Evolutionary conservation across 257 asterid genomes (phyloP), one percentile per base, ranked within the genome.

Genomic region (Solanum medicagineum): DNA sequence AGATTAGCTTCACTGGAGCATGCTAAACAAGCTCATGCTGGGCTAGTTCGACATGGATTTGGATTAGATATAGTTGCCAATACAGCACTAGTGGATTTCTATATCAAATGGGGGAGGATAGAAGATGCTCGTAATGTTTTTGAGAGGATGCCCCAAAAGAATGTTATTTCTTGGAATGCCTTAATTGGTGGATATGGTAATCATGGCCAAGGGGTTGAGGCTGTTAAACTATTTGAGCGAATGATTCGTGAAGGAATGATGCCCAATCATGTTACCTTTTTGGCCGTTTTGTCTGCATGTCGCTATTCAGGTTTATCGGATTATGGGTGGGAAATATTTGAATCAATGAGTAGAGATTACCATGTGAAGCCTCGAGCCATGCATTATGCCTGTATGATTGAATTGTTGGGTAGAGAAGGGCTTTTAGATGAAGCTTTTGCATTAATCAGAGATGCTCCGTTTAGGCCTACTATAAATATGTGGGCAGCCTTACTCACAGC

Each of bases 401-500:
- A 93, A 85, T 90, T 94, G 74, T 86, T 94, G 85, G 98, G 99
- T 74, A 88, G 97, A 32, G 95, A 91, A 87, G 98, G 98, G 71
- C 93, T 89, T 71, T 81, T 96, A 47, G 97, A 96, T 81, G 98
- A 96, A 88, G 98, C 98, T 69, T 90, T 91, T 71, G 92, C 95
- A 6, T 88, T 94, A 87, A 92, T 94, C 75, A 88, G 88, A 89
- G 93, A 93, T 80, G 92, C 95, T 60, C 96, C 97, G 3, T 90
- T 92, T 87, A 85, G 71, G 87, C 94, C 98, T 29, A 90, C 97
- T 6, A 59, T 90, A 56, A 93, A 93, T 87, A 94, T 93, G 97
- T 96, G 98, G 98, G 97, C 97, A 36, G 98, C 98, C 68, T 88
- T 96, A 90, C 94, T 93, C 83, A 96, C 98, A n/a, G 97, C 99